Evolutionary conservation across 2,329 filamentous ascomycete species (phyloP).

Genomic region (Microdochium bolleyi): DNA sequence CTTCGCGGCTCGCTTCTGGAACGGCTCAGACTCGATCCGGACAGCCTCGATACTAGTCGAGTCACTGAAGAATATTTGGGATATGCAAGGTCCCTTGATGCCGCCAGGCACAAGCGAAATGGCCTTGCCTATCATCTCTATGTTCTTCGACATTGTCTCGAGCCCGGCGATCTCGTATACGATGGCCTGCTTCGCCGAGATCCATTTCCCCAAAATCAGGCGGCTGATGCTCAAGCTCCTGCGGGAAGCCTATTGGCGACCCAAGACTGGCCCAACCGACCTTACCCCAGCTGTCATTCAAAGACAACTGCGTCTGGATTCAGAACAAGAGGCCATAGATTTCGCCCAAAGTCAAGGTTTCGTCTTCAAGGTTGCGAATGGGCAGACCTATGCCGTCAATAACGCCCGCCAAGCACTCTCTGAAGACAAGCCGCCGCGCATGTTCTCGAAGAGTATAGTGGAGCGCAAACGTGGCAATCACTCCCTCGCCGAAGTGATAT

Average conservation of each 20-base stretch:
- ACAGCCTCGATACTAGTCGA: conserved; percentile 54
- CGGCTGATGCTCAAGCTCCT: conserved; percentile 49
- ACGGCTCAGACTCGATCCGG: conserved; percentile 46
- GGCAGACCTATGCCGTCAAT: conserved; percentile 33
- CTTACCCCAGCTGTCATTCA: conserved; percentile 50
- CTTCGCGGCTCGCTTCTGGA: conserved; percentile 49
- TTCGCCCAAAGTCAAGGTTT: conserved; percentile 55
- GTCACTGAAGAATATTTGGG: conserved; percentile 48
- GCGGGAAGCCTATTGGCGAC: conserved; percentile 45
- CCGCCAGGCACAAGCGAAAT: conserved; percentile 38
- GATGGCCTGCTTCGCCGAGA: conserved; percentile 62
- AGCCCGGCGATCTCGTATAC: conserved; percentile 53
- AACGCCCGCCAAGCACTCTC: conserved; percentile 34
- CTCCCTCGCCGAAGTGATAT: conserved; percentile 46
- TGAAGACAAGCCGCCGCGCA: conserved; percentile 43
- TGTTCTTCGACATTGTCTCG: conserved; percentile 54
- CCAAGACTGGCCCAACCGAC: conserved; percentile 49
- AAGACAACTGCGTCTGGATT: conserved; percentile 57
- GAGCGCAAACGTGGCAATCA: conserved; percentile 49
- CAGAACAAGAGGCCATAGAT: conserved; percentile 54
- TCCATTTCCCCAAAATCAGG: conserved; percentile 56
- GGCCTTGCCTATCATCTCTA: conserved; percentile 39
- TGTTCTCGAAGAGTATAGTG: conserved; percentile 48
- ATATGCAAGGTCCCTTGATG: conserved; percentile 48
- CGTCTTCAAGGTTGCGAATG: conserved; percentile 34